Base-by-base conservation (phyloP, 164 flowering plant genomes). In the Chloranthus sessilifolius region DNA sequence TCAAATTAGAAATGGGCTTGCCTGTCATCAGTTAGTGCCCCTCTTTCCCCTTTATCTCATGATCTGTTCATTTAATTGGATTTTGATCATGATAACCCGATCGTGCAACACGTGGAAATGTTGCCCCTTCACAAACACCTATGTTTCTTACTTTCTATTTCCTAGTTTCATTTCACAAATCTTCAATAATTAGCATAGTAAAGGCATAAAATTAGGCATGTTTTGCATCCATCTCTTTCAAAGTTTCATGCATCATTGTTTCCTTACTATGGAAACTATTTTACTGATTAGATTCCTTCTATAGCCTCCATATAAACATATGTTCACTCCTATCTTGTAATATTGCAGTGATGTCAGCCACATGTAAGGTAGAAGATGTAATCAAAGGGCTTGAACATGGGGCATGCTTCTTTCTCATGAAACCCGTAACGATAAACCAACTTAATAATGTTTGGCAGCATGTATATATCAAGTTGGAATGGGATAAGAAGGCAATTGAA, bases 21-120 rank as follows among this genome's bases (percentile, higher is more conserved):
- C 52, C 47, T 2, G 50, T 48, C 37, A 29, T 60, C 1, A 48
- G 68, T 60, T 24, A 60, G 73, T 56, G 3, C 16, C 12, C n/a
- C n/a, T n/a, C n/a, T n/a, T n/a, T n/a, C n/a, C n/a, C n/a, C n/a
- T n/a, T n/a, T n/a, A n/a, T n/a, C n/a, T 7, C 23, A 20, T 20
- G 23, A 6, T 2, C 2, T 20, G 12, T 0, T 42, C 12, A 1
- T 21, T 42, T 21, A 8, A 20, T 42, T 42, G n/a, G n/a, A n/a
- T n/a, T n/a, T n/a, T n/a, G n/a, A n/a, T n/a, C n/a, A n/a, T n/a
- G n/a, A n/a, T n/a, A n/a, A n/a, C n/a, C n/a, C n/a, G n/a, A n/a
- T n/a, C n/a, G n/a, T n/a, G n/a, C n/a, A n/a, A n/a, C n/a, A n/a
- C n/a, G n/a, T n/a, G n/a, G n/a, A n/a, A n/a, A n/a, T n/a, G n/a